Evolutionary conservation across 2,329 filamentous ascomycete species (phyloP), one percentile per base, ranked within the genome.

Genomic region (Pseudogymnoascus sp.): DNA sequence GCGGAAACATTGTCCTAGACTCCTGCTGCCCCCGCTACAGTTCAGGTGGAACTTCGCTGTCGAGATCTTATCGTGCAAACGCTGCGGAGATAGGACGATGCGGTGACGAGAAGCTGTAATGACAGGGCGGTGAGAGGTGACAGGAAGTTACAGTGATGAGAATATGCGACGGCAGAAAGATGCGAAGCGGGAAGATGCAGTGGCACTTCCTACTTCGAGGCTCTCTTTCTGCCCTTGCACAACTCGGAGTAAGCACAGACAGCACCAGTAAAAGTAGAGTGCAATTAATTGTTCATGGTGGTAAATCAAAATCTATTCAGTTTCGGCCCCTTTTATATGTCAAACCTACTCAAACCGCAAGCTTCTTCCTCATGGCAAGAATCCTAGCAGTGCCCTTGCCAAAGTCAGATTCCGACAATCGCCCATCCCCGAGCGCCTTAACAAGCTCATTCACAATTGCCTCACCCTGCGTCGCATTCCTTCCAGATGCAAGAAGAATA

Each of bases 381-480:
- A 54, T 54, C 25, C 47, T 54, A 1, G 33, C 47, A 20, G 47
- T 54, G 1, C 47, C 47, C n/a, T 54, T 54, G 3, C n/a, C 11
- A 54, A 54, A 54, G 11, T 54, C 28, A 54, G 16, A 18, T 18
- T n/a, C 8, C 18, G 47, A 54, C n/a, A 54, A 7, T n/a, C 4
- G 18, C 28, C 47, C 47, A 54, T 54, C 16, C 3, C 5, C 47
- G 8, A 54, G 6, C 5, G 47, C 47, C 7, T 14, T 22, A 18
- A 54, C 47, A 54, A 54, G 47, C n/a, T 22, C 47, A 54, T 54
- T 16, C n/a, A 54, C n/a, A 54, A 54, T 20, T 9, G 47, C 47
- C 47, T 54, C 57, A 3, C 71, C 71, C 58, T 72, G 70, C 2
- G 67, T 67, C 6, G 70, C 67, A 63, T 71, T 69, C 30, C 66